Evolutionary conservation across 129 eudicot species (phyloP).

Genomic region (Flaveria sonorensis): DNA sequence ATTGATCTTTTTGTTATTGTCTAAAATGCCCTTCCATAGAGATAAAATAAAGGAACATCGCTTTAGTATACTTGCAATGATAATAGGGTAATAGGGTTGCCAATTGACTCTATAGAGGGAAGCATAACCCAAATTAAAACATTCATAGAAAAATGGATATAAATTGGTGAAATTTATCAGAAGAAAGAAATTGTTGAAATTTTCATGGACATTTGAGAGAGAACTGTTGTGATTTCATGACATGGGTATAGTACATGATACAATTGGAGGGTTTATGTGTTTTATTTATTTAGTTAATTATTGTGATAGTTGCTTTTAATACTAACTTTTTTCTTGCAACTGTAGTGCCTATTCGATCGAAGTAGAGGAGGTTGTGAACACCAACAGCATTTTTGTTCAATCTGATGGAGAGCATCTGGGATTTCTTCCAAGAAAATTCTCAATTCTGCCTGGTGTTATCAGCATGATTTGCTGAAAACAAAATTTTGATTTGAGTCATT

Average conservation of each 20-base stretch:
- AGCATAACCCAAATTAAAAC: neutral
- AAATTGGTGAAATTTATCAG: neutral
- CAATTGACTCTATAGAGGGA: neutral
- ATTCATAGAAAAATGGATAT: neutral
- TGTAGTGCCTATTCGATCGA: slow-evolving; percentile 76
- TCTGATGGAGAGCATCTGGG: slow-evolving; percentile 94
- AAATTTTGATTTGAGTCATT: neutral
- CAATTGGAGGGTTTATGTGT: neutral
- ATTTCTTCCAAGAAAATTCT: slow-evolving; percentile 86
- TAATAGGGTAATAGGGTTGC: neutral
- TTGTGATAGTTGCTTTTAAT: neutral
- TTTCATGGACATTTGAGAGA: neutral
- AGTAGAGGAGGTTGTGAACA: slow-evolving; percentile 65
- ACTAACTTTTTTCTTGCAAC: neutral
- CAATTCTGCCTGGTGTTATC: slow-evolving; percentile 70
- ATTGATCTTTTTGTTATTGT: neutral
- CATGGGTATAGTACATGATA: neutral
- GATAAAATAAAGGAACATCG: neutral
- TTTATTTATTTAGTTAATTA: neutral
- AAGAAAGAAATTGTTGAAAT: neutral
- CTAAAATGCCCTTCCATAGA: neutral
- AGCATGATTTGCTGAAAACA: slow-evolving; percentile 66
- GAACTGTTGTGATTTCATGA: slow-evolving; percentile 1
- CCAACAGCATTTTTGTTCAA: slow-evolving; percentile 63
- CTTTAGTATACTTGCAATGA: neutral